phyloP scores from a whole-genome alignment of 2,329 filamentous ascomycete species.

The Trichophyton benhamiae region DNA sequence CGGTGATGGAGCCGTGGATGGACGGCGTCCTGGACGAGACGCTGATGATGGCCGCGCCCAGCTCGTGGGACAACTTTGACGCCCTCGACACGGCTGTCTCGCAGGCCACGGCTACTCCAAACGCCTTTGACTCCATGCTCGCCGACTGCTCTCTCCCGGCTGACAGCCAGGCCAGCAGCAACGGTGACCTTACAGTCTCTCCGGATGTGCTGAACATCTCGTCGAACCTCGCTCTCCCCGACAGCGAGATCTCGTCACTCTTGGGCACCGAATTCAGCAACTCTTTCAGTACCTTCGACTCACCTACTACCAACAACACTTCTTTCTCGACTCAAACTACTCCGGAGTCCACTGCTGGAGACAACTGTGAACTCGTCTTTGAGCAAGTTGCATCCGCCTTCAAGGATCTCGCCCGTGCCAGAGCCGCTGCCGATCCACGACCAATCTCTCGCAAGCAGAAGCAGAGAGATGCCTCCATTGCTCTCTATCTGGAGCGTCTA shows the following conservation, averaged over 20 bases:
- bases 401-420: slow-evolving; percentile 26
- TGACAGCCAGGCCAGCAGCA: background rate
- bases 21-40: slow-evolving; percentile 11
- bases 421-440: slow-evolving; percentile 27
- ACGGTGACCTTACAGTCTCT: background rate
- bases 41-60: slow-evolving; percentile 5
- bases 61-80: background rate
- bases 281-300: background rate
- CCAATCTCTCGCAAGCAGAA: slow-evolving; percentile 29
- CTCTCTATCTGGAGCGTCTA: slow-evolving; percentile 29
- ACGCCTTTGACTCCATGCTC: background rate
- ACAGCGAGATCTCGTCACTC: background rate
- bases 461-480: slow-evolving; percentile 31
- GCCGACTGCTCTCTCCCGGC: background rate
- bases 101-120: background rate
- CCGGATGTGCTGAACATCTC: background rate
- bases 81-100: background rate
- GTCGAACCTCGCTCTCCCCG: background rate
- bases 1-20: slow-evolving; percentile 12
- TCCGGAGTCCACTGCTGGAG: background rate
- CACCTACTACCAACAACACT: background rate
- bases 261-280: background rate
- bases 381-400: slow-evolving; percentile 13
- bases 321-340: background rate
- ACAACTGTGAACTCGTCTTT: slow-evolving; percentile 9